phyloP scores from a whole-genome alignment of 2,329 filamentous ascomycete species.

The Dactylellina sp. region DNA sequence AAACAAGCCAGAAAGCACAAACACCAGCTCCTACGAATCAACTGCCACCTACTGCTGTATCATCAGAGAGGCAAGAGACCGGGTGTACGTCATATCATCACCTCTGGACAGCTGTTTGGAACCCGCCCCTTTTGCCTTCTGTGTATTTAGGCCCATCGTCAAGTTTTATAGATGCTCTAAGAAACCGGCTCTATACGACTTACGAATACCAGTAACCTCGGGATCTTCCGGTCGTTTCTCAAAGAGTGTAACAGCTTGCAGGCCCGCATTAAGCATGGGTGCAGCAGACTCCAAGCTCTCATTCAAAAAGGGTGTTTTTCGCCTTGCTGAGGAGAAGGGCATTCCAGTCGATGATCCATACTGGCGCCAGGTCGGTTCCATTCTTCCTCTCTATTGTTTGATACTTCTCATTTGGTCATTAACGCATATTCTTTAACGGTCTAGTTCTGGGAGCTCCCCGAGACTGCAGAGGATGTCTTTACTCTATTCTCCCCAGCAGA shows the following conservation, averaged over 20 bases:
- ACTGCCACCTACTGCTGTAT: neutral
- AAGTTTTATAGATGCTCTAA: slow-evolving; percentile 6
- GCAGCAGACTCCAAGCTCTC: slow-evolving; percentile 98
- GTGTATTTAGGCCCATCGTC: neutral
- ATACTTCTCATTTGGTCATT: slow-evolving; percentile 5
- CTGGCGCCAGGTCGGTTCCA: slow-evolving; percentile 82
- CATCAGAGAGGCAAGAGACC: neutral
- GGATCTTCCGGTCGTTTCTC: slow-evolving; percentile 18
- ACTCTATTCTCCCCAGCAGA: slow-evolving; percentile 90
- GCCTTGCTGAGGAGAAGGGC: slow-evolving; percentile 86
- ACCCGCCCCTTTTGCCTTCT: neutral
- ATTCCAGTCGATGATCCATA: slow-evolving; percentile 90
- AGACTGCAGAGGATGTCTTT: slow-evolving; percentile 95
- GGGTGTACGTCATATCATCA: slow-evolving; percentile 37
- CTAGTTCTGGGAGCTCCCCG: slow-evolving; percentile 98
- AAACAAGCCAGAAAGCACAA: slow-evolving; percentile 6
- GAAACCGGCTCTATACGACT: slow-evolving; percentile 23
- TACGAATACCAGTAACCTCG: slow-evolving; percentile 12
- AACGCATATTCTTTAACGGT: slow-evolving; percentile 8
- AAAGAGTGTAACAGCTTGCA: neutral
- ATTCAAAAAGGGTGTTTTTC: slow-evolving; percentile 98
- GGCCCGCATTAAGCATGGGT: slow-evolving; percentile 75
- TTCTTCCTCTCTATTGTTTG: neutral
- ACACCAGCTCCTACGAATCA: neutral
- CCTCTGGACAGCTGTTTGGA: neutral